phyloP scores from a whole-genome alignment of 257 asterid genomes.

The Prunella vulgaris region DNA sequence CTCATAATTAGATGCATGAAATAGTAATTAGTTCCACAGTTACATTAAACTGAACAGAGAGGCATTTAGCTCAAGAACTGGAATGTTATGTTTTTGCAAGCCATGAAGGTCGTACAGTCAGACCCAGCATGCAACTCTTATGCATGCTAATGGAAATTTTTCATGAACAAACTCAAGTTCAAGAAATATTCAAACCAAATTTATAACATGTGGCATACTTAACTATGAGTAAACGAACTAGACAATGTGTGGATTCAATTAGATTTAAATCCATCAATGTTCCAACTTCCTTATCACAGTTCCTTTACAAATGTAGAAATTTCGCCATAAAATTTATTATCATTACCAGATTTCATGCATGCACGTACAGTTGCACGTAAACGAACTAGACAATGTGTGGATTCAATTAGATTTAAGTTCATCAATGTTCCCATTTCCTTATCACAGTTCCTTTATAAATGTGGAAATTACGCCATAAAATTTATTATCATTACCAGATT shows the following conservation, averaged over 20 bases:
- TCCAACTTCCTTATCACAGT: background rate
- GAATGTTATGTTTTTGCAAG: slow-evolving; percentile 1
- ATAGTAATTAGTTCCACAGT: background rate
- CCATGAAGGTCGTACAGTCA: slow-evolving; percentile 4
- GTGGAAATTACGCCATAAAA: background rate
- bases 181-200: background rate
- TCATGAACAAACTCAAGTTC: slow-evolving; percentile 7
- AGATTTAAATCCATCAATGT: background rate
- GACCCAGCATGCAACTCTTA: slow-evolving; percentile 13
- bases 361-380: background rate
- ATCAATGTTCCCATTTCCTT: background rate
- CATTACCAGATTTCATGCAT: slow-evolving; percentile 19
- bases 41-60: background rate
- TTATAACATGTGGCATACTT: background rate
- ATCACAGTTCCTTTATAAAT: background rate
- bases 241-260: background rate
- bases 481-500: slow-evolving; percentile 11
- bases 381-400: background rate
- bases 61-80: background rate
- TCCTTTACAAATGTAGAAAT: background rate
- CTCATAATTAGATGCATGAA: slow-evolving; percentile 15
- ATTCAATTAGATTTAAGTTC: background rate
- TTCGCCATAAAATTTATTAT: background rate
- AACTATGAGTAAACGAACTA: background rate
- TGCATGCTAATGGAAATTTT: background rate